Evolutionary conservation across 257 asterid species (phyloP), one percentile per base, ranked within the genome.

Genomic region (Fraxinus americana): DNA sequence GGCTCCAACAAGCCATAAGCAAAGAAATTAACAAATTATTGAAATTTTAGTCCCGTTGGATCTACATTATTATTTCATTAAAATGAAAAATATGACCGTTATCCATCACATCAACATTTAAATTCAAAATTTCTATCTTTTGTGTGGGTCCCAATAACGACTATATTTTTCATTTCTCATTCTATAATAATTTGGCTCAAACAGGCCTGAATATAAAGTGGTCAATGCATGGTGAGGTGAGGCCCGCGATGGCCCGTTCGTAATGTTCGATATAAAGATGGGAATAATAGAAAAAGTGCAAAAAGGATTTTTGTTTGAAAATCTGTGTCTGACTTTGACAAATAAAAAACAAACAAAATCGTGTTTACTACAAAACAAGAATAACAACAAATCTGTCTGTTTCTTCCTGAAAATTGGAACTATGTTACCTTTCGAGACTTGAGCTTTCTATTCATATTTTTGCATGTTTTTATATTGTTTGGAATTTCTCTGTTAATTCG

Each of bases 311-410:
- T 10, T 63, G 19, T 61, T 65, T 41, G 11, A 7, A 41, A 80
- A 16, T 48, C 41, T n/a, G 67, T 21, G 48, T 75, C 65, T 77
- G 80, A 78, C 80, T 71, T 71, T 77, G 57, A 45, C 19, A 45
- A 14, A 48, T 48, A 6, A 48, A 48, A 45, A 48, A 48, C 57
- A 48, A 48, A 48, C 57, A 48, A 48, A 48, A 82, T 1, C 38
- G 57, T 32, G 19, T 78, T 59, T 6, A 17, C 65, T 63, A 23
- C n/a, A 30, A 16, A 16, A 52, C 52, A 5, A 9, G 30, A 39
- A 35, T n/a, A 68, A 74, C 29, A 45, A 8, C 70, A 41, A 52
- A 69, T 7, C 70, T 75, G 73, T 75, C 73, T 19, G 2, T 61
- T 59, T 16, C 32, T 70, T 61, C 69, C 27, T 43, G 30, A 59